Evolutionary conservation across 257 asterid genomes (phyloP), one percentile per base, ranked within the genome.

Genomic region (Echites panduratus): DNA sequence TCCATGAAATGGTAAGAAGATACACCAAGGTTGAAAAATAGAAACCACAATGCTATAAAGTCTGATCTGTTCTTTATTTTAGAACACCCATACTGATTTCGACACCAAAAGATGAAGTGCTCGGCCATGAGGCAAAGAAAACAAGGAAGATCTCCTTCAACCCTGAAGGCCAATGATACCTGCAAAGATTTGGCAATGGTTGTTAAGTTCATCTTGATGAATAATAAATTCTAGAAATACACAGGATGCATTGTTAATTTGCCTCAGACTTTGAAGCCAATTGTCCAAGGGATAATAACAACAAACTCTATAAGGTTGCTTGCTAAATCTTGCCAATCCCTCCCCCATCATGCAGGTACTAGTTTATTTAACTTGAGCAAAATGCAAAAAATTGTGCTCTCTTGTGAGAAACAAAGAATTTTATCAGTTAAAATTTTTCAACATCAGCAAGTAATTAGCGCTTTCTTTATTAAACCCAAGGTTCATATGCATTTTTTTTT

Each of bases 121-220:
- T 69, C 70, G 8, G 68, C 27, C 76, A 56, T 72, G 52, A 53
- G 45, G 56, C 4, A 43, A 16, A 48, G 70, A 27, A 6, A 40
- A 3, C 43, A 40, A 6, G 22, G 56, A 49, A 49, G n/a, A 48
- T 16, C 17, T 19, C 80, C 45, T 16, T 90, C 87, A 93, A 77
- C 92, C 97, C 85, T 90, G 97, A 80, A 93, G 95, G 7, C 98
- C 98, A 19, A 93, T 93, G 77, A 93, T 85, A 79, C 98, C 98
- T 93, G 89, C 88, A 85, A 71, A 77, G 54, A 50, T 79, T 65
- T 45, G 41, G 24, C 57, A 73, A 29, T 2, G 67, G 11, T 48
- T 43, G 29, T 12, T 26, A 14, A 41, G 6, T 22, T 9, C 38
- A n/a, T 14, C 63, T 22, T 4, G 32, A 63, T 45, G 16, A 27